A percentile compares a stretch with the other conserved stretches of the same genome.
Conservation (phyloP, 306 rosid species). For the Inga laurina region DNA sequence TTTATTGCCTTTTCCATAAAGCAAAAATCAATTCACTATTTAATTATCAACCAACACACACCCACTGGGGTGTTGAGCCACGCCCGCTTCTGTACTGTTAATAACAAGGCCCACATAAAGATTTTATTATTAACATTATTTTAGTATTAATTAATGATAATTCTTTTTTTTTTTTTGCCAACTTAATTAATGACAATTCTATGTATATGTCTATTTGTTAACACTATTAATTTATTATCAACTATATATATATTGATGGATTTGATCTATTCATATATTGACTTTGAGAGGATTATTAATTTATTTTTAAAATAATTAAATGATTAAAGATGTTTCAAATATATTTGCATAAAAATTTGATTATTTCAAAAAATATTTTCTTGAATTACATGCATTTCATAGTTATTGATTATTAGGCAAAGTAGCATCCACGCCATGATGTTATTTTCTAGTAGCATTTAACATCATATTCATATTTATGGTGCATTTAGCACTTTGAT, state of each 20-base stretch:
- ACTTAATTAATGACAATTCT: background rate
- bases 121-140: background rate
- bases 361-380: background rate
- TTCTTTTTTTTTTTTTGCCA: too few species aligned
- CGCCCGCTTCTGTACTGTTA: slow-evolving; percentile 17
- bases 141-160: background rate
- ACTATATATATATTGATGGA: background rate
- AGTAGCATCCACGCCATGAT: too few species aligned
- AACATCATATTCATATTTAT: too few species aligned
- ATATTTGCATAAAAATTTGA: background rate
- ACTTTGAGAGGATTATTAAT: background rate
- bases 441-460: too few species aligned
- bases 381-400: background rate
- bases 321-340: background rate
- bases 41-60: slow-evolving; percentile 7
- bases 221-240: background rate
- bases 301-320: background rate
- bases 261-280: background rate
- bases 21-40: slow-evolving; percentile 28
- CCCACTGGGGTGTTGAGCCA: slow-evolving; percentile 42
- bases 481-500: too few species aligned
- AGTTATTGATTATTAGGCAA: too few species aligned
- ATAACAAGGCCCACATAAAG: slow-evolving; percentile 15
- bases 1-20: slow-evolving; percentile 46
- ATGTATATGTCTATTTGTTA: background rate